Base-by-base conservation (phyloP, 116 monocot genomes). In the Thalassia testudinum region DNA sequence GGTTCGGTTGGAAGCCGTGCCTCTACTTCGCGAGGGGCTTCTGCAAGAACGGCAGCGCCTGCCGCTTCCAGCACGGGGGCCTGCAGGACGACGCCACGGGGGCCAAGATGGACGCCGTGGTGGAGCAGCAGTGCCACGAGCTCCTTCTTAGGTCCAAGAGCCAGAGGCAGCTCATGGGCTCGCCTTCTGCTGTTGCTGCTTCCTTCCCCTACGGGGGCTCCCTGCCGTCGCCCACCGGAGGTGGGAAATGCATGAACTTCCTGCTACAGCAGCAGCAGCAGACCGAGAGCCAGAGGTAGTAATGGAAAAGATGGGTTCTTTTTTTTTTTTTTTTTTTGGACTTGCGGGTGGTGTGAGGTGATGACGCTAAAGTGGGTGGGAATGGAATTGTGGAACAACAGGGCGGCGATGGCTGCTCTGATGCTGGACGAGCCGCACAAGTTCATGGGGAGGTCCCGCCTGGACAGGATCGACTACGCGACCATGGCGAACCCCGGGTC, bases 41-140 rank as follows among this genome's bases (percentile, higher is more conserved):
- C 70, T 89, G 83, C 61, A 89, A 89, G 72, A 89, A 90, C 62
- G 84, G 90, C 27, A 81, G 53, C 51, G 68, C 59, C 52, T 83
- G 81, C 53, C 49, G 83, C 54, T 89, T 93, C 48, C 73, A 81
- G 22, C 93, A 93, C 50, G 77, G 78, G 21, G 56, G 69, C 0
- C 52, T 74, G 17, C 86, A 82, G 5, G 86, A 76, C 22, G 49
- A 50, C 45, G 42, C 51, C 2, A 66, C 52, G 16, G 67, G 50
- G 14, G 30, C 53, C 6, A 70, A 68, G 42, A 74, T 77, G 64
- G 74, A 82, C 38, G 70, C 58, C 0, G 57, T 62, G 43, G 61
- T 70, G 47, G 73, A 72, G 60, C 73, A 73, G 73, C 73, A 82
- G 61, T 76, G 64, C 51, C 79, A 87, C 24, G 78, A 83, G 56